phyloP scores from a whole-genome alignment of 768 basidiomycete genomes.

The Mycena olivaceomarginata region DNA sequence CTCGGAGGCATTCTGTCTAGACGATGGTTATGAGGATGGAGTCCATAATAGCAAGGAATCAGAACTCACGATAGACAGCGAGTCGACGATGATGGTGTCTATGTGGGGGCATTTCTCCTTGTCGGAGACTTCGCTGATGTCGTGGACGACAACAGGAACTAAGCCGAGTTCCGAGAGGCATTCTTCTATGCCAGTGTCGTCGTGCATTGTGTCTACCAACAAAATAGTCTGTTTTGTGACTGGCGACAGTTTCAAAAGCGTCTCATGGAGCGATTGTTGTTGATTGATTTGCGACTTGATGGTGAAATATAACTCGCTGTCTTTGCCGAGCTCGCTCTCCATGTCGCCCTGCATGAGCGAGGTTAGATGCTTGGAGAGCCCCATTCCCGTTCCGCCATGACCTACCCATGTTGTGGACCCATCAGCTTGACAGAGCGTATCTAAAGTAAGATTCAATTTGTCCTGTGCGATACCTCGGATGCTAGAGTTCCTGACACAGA shows the following conservation, averaged over 20 bases:
- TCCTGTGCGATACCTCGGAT: slow-evolving; percentile 99
- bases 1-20: slow-evolving; percentile 92
- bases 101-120: slow-evolving; percentile 91
- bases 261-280: slow-evolving; percentile 79
- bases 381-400: slow-evolving; percentile 95
- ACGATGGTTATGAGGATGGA: slow-evolving; percentile 24
- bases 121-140: slow-evolving; percentile 86
- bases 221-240: slow-evolving; percentile 93
- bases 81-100: slow-evolving; percentile 97
- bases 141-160: slow-evolving; percentile 83
- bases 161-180: slow-evolving; percentile 89
- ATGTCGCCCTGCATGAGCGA: slow-evolving; percentile 98
- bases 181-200: slow-evolving; percentile 84
- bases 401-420: slow-evolving; percentile 95
- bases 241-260: slow-evolving; percentile 88
- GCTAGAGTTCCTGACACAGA: slow-evolving; percentile 98
- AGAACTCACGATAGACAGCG: slow-evolving; percentile 82
- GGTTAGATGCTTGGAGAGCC: slow-evolving; percentile 96
- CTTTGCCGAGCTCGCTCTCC: slow-evolving; percentile 93
- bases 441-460: slow-evolving; percentile 98
- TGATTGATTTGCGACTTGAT: slow-evolving; percentile 91
- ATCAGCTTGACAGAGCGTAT: slow-evolving; percentile 99
- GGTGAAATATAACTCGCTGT: slow-evolving; percentile 97
- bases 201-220: slow-evolving; percentile 91
- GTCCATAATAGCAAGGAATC: slow-evolving; percentile 11